Conservation (phyloP, 2,329 filamentous ascomycete genomes). For the Coccinonectria pachysandricola region DNA sequence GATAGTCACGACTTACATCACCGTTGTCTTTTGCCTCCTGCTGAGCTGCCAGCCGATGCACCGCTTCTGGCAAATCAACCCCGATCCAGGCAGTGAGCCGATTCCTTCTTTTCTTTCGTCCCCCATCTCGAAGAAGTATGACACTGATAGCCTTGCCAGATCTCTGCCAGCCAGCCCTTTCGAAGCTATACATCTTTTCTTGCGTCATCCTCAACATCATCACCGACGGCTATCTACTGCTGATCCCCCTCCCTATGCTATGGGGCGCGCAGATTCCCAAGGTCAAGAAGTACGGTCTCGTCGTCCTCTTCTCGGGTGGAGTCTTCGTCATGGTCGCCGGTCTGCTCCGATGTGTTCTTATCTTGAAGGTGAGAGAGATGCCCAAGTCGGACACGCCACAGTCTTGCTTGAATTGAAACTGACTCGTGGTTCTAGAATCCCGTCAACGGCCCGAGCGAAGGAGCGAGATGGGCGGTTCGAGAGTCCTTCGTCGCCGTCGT, state of each 20-base stretch:
- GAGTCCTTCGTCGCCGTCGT: constrained; percentile 31
- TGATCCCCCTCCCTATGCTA: constrained; percentile 38
- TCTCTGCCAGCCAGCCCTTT: constrained; percentile 29
- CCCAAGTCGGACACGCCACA: not conserved
- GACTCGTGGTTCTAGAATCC: constrained; percentile 19
- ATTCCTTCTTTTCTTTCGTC: constrained; percentile 15
- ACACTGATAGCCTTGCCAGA: constrained; percentile 33
- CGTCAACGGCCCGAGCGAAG: constrained; percentile 22
- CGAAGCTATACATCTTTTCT: constrained; percentile 28
- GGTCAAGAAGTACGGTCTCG: constrained; percentile 40
- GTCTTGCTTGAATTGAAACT: not conserved
- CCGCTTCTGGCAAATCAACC: constrained; percentile 32
- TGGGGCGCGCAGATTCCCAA: constrained; percentile 39
- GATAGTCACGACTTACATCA: constrained; percentile 23
- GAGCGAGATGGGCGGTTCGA: constrained; percentile 27
- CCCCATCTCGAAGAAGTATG: constrained; percentile 19
- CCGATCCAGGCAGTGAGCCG: constrained; percentile 28
- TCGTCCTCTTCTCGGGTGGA: constrained; percentile 36
- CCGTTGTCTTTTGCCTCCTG: constrained; percentile 22
- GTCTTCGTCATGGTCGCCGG: constrained; percentile 30
- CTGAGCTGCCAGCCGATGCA: constrained; percentile 25
- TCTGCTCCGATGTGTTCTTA: constrained; percentile 25
- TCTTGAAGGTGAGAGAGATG: constrained; percentile 25
- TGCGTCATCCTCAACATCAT: constrained; percentile 26
- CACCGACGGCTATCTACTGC: constrained; percentile 30